Conservation (phyloP, 129 eudicot species). For the Centrapalus pauciflorus region DNA sequence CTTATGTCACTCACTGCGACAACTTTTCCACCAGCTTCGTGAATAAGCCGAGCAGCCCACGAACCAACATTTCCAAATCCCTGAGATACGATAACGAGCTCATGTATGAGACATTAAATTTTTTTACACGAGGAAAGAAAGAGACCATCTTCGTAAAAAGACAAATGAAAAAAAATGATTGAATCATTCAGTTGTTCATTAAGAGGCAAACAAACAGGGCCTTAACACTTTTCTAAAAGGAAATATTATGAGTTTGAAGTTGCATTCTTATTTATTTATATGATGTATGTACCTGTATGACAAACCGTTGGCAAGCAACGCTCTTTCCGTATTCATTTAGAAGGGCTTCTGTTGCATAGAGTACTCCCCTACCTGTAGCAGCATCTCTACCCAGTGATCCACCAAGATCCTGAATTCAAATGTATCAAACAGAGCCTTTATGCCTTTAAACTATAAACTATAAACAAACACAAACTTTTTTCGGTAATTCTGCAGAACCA, state of each 20-base stretch:
- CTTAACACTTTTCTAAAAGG: too few relatives aligned
- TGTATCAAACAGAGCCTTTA: too few relatives aligned
- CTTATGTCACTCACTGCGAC: slow-evolving; percentile 85
- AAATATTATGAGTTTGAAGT: too few relatives aligned
- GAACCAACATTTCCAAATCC: slow-evolving; percentile 99
- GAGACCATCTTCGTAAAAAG: too few relatives aligned
- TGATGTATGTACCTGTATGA: slow-evolving; percentile 61
- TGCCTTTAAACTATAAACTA: too few relatives aligned
- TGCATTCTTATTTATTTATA: too few relatives aligned
- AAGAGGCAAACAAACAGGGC: too few relatives aligned
- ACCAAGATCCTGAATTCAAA: slow-evolving; percentile 75
- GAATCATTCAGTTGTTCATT: neutral
- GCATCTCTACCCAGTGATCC: slow-evolving; percentile 99
- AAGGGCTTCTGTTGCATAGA: slow-evolving; percentile 91
- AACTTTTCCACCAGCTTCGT: slow-evolving; percentile 80
- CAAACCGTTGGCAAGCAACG: slow-evolving; percentile 70
- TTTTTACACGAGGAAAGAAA: too few relatives aligned
- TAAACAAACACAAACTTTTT: neutral
- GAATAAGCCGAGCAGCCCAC: slow-evolving; percentile 89
- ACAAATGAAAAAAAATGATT: too few relatives aligned
- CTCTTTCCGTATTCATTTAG: slow-evolving; percentile 73
- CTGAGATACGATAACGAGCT: slow-evolving; percentile 33
- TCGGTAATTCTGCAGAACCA: neutral
- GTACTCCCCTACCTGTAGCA: slow-evolving; percentile 95
- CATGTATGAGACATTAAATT: too few relatives aligned